These are phyloP conservation scores for Tolypocladium nubicola DNA, from an alignment of 2,329 filamentous ascomycete species.

Conservation along the genomic window DNA sequence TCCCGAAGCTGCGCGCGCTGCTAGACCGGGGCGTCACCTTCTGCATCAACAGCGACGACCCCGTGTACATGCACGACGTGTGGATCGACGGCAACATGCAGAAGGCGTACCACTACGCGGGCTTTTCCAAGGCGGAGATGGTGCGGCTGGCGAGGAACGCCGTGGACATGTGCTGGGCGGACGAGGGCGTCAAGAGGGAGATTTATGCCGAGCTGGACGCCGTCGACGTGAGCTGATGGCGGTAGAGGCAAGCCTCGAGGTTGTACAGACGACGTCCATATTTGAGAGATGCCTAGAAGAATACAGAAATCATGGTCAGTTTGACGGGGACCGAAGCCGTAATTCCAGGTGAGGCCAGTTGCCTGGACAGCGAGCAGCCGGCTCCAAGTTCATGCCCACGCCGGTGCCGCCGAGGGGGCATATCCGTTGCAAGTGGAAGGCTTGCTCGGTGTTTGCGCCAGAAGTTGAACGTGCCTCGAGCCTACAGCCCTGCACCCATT, in stretches of 20 bases:
- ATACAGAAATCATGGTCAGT: background rate
- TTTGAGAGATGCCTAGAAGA: background rate
- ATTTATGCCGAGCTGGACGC: conserved; percentile 14
- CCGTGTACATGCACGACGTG: conserved; percentile 49
- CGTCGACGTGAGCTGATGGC: conserved; percentile 1
- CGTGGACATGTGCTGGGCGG: conserved; percentile 35
- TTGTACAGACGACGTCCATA: background rate
- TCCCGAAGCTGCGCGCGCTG: conserved; percentile 38
- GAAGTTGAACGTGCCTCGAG: too few relatives aligned
- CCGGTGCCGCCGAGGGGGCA: conserved; percentile 33
- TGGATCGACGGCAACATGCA: conserved; percentile 37
- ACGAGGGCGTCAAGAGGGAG: conserved; percentile 21
- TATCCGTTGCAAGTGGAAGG: too few relatives aligned
- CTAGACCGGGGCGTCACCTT: conserved; percentile 53
- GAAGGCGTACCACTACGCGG: conserved; percentile 29
- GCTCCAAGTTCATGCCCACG: conserved; percentile 51
- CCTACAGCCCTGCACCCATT: too few relatives aligned
- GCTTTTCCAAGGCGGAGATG: conserved; percentile 29
- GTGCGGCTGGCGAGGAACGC: conserved; percentile 29
- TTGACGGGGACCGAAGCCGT: too few relatives aligned
- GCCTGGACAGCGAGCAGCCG: conserved; percentile 37
- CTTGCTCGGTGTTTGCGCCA: too few relatives aligned
- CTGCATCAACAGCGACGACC: conserved; percentile 62
- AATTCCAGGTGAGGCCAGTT: too few relatives aligned
- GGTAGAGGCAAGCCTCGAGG: background rate